phyloP scores from a whole-genome alignment of 2,329 filamentous ascomycete genomes.

The Aspergillus flavus region DNA sequence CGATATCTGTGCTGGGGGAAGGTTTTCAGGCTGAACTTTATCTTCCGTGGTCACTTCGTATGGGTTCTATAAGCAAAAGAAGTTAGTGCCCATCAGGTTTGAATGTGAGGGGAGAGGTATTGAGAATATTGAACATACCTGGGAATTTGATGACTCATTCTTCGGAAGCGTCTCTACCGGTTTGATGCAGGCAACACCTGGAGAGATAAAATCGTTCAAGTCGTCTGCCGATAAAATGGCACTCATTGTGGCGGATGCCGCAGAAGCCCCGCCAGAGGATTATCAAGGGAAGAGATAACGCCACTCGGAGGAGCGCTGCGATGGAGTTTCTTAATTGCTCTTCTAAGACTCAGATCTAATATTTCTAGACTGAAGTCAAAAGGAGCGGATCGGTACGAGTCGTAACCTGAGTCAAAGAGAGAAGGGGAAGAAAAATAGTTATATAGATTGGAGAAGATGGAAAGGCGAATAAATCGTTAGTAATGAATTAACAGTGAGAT shows the following conservation, averaged over 20 bases:
- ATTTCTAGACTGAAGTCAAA: not conserved
- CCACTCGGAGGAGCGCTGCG: slow-evolving; percentile 2
- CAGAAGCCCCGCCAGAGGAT: slow-evolving; percentile 16
- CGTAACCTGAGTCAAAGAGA: not conserved
- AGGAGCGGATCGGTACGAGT: not conserved
- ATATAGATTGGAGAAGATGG: slow-evolving; percentile 1
- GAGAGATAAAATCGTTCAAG: slow-evolving; percentile 98
- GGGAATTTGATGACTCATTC: slow-evolving; percentile 52
- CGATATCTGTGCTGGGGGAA: slow-evolving; percentile 83
- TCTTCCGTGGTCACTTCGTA: slow-evolving; percentile 96
- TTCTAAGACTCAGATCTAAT: too few relatives aligned
- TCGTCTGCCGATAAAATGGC: slow-evolving; percentile 96
- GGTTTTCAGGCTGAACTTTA: slow-evolving; percentile 60
- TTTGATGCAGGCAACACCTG: slow-evolving; percentile 97
- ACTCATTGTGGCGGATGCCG: slow-evolving; percentile 67
- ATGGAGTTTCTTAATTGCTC: not conserved
- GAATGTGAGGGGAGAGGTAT: slow-evolving; percentile 5
- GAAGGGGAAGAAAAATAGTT: slow-evolving; percentile 1
- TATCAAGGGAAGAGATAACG: slow-evolving; percentile 10
- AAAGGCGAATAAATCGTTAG: slow-evolving; percentile 13
- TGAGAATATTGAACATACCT: slow-evolving; percentile 38
- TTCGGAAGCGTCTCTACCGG: slow-evolving; percentile 87
- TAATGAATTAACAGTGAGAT: slow-evolving; percentile 16
- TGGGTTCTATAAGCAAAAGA: slow-evolving; percentile 47
- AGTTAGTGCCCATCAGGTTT: slow-evolving; percentile 23